phyloP scores from a whole-genome alignment of 2,329 filamentous ascomycete genomes.

The Didymella pomorum region DNA sequence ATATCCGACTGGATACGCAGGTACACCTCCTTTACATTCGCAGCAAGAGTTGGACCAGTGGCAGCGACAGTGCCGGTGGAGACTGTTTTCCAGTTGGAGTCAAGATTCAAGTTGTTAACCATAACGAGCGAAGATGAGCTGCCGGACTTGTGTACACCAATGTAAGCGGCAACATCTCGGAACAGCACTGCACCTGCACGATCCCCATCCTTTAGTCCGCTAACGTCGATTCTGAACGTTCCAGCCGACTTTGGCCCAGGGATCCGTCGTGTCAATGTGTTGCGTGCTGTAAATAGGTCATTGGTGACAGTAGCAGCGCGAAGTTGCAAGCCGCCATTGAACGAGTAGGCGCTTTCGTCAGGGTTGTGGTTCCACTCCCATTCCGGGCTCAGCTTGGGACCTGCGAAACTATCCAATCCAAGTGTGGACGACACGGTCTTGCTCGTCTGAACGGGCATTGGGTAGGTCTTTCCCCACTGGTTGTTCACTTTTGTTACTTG shows the following conservation, averaged over 20 bases:
- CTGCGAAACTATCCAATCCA: constrained; percentile 59
- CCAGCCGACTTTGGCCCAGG: constrained; percentile 54
- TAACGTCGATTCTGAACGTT: constrained; percentile 61
- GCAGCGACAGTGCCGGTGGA: constrained; percentile 42
- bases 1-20: constrained; percentile 48
- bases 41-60: constrained; percentile 26
- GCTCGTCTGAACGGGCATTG: constrained; percentile 41
- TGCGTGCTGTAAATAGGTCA: constrained; percentile 57
- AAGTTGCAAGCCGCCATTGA: constrained; percentile 58
- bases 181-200: constrained; percentile 62
- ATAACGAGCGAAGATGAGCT: constrained; percentile 48
- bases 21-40: constrained; percentile 40
- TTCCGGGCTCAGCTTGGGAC: constrained; percentile 52
- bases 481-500: constrained; percentile 54
- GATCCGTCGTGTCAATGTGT: constrained; percentile 55
- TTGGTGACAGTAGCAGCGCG: constrained; percentile 61
- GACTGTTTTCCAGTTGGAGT: constrained; percentile 46
- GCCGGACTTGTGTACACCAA: constrained; percentile 58
- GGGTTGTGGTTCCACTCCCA: constrained; percentile 73
- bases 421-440: constrained; percentile 45
- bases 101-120: constrained; percentile 52
- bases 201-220: constrained; percentile 61
- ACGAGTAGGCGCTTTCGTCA: constrained; percentile 56
- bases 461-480: constrained; percentile 59
- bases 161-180: constrained; percentile 62